Base-by-base conservation (phyloP, 352 stramenopile genomes). In the Phytophthora fragariaefolia region DNA sequence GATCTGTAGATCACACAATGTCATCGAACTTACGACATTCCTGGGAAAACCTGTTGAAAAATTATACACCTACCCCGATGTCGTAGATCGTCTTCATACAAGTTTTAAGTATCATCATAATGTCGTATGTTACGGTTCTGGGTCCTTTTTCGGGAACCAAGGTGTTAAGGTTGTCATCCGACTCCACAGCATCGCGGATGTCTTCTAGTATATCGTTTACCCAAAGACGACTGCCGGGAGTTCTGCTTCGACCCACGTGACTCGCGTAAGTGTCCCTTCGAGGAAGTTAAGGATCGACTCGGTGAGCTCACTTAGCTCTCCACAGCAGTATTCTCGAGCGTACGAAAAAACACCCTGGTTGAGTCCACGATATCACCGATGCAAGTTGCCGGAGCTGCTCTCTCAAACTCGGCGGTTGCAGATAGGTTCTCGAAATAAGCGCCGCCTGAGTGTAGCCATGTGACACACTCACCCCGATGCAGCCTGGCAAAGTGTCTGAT, bases 401-500 rank as follows among this genome's bases (percentile, higher is more conserved):
- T 22, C 2, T 30, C 12, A 18, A 58, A 58, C 32, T 58, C 32
- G n/a, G 50, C 50, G 6, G 50, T 47, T 13, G 50, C 50, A 9
- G 50, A 58, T 13, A 58, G 17, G 34, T 58, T 58, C 8, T 48
- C 50, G n/a, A 58, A 58, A 47, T 58, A 47, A 3, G 50, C 46
- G 9, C 46, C 49, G 22, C 27, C 28, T 12, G 28, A 36, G 28
- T 36, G 28, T 36, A 36, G 28, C 28, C 28, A 36, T 23, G 38
- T 17, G 8, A 46, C 23, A 46, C 17, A 17, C 15, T 46, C 38
- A 36, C 13, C 28, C 13, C 8, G 28, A 36, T 36, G 28, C 9
- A 36, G 13, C 28, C 6, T 13, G 28, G 28, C 28, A 4, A 36
- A 36, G 5, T 36, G 28, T 36, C 28, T 46, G 17, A 46, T 46